Evolutionary conservation across 2,329 filamentous ascomycete species (phyloP).

Genomic region (Pyrenochaeta sp.): DNA sequence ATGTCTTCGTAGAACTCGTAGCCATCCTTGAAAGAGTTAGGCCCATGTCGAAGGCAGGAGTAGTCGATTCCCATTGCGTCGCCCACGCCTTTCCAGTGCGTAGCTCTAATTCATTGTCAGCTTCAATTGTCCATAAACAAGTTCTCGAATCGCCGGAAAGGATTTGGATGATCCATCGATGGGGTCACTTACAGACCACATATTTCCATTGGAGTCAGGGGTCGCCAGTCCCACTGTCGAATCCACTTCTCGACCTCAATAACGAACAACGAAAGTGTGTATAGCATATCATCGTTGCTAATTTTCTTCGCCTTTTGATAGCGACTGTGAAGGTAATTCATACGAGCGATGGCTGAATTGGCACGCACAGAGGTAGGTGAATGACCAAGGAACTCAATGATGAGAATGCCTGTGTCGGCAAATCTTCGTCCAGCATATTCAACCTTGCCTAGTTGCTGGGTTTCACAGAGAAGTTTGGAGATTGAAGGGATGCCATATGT

Average conservation of each 20-base stretch:
- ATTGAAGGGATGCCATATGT: slow-evolving; percentile 50
- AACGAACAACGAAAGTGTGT: slow-evolving; percentile 71
- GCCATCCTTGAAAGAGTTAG: slow-evolving; percentile 54
- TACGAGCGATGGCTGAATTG: slow-evolving; percentile 62
- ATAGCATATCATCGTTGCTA: slow-evolving; percentile 68
- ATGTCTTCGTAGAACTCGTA: slow-evolving; percentile 63
- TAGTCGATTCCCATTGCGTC: slow-evolving; percentile 72
- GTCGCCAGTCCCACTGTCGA: slow-evolving; percentile 72
- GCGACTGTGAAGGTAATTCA: slow-evolving; percentile 68
- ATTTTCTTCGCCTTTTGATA: slow-evolving; percentile 68
- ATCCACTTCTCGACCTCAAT: slow-evolving; percentile 71
- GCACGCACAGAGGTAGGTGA: slow-evolving; percentile 43
- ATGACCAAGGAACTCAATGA: slow-evolving; percentile 38
- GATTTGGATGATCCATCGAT: no score
- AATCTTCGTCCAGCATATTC: slow-evolving; percentile 36
- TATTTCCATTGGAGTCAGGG: slow-evolving; percentile 69
- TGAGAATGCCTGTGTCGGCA: slow-evolving; percentile 43
- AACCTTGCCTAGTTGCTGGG: slow-evolving; percentile 36
- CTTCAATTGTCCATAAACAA: neutral
- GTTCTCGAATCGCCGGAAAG: no score
- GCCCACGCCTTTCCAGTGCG: slow-evolving; percentile 75
- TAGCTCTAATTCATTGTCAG: slow-evolving; percentile 49
- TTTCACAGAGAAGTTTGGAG: slow-evolving; percentile 44
- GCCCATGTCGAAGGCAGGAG: slow-evolving; percentile 51
- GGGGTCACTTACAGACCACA: slow-evolving; percentile 61